Conservation (phyloP, 2,329 filamentous ascomycete species). For the Cercospora berteroae region DNA sequence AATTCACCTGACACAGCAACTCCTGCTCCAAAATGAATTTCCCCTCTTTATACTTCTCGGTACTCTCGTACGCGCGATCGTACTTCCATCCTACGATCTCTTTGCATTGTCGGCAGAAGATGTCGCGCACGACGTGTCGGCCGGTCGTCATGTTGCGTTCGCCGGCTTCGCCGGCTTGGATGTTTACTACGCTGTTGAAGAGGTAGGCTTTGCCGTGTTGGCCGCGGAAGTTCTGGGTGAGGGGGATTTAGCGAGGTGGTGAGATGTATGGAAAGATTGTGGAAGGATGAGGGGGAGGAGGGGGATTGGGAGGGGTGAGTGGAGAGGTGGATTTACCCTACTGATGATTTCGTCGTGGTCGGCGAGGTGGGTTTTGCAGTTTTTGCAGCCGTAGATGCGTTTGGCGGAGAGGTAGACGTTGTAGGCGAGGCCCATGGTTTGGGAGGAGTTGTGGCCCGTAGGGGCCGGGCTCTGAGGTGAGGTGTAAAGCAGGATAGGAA, state of each 20-base stretch:
- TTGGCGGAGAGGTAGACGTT: slow-evolving; percentile 67
- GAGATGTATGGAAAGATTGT: too few relatives aligned
- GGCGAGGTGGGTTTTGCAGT: slow-evolving; percentile 91
- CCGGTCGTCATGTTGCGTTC: slow-evolving; percentile 99
- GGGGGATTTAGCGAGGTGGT: too few relatives aligned
- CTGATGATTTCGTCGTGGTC: slow-evolving; percentile 97
- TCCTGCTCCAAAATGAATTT: slow-evolving; percentile 97
- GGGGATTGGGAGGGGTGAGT: slow-evolving; percentile 34
- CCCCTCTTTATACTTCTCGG: slow-evolving; percentile 98
- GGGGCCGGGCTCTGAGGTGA: background rate
- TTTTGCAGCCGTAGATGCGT: slow-evolving; percentile 79
- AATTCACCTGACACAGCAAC: slow-evolving; percentile 73
- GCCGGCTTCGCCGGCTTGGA: slow-evolving; percentile 75
- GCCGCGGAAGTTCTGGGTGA: slow-evolving; percentile 83
- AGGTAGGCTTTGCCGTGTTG: slow-evolving; percentile 98
- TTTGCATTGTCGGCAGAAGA: slow-evolving; percentile 85
- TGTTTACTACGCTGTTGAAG: slow-evolving; percentile 91
- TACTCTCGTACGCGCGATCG: slow-evolving; percentile 88
- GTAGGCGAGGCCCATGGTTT: slow-evolving; percentile 38
- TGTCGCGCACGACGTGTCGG: slow-evolving; percentile 89
- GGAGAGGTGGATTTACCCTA: slow-evolving; percentile 55
- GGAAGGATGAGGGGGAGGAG: too few relatives aligned
- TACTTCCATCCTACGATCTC: slow-evolving; percentile 98
- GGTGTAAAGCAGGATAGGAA: background rate
- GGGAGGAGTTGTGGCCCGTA: background rate